These are phyloP conservation scores for Lophiotrema nucula DNA, from an alignment of 495 filamentous ascomycete genomes.

Conservation along the genomic window DNA sequence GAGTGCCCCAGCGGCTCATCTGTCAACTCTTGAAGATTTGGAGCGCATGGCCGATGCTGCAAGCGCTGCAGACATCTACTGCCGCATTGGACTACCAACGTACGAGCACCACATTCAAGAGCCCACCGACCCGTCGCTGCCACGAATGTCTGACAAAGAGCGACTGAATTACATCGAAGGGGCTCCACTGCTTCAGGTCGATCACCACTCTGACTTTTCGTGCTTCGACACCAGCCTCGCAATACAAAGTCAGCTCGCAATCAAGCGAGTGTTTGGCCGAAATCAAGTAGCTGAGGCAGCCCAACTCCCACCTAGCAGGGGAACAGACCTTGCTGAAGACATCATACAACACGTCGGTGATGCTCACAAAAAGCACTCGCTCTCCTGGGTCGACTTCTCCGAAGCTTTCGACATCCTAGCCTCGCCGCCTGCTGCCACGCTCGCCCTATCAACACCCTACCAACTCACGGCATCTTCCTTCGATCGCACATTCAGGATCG, in stretches of 20 bases:
- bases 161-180: constrained; percentile 65
- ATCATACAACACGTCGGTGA: constrained; percentile 57
- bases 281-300: neutral
- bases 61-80: constrained; percentile 43
- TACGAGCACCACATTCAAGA: constrained; percentile 39
- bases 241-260: constrained; percentile 29
- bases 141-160: constrained; percentile 57
- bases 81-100: constrained; percentile 40
- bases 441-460: constrained; percentile 39
- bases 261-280: constrained; percentile 24
- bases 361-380: constrained; percentile 42
- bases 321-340: constrained; percentile 34
- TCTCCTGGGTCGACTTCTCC: constrained; percentile 26
- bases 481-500: constrained; percentile 61
- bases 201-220: constrained; percentile 45
- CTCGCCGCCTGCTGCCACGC: constrained; percentile 2
- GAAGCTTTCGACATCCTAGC: constrained; percentile 27
- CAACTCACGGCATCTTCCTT: constrained; percentile 60
- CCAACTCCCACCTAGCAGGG: neutral
- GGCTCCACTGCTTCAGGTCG: constrained; percentile 58
- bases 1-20: neutral
- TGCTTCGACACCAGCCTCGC: constrained; percentile 34
- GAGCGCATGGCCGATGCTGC: constrained; percentile 24
- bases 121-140: constrained; percentile 60
- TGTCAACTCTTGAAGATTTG: neutral